phyloP scores from a whole-genome alignment of 2,329 filamentous ascomycete genomes.

The Stylonectria norvegica region DNA sequence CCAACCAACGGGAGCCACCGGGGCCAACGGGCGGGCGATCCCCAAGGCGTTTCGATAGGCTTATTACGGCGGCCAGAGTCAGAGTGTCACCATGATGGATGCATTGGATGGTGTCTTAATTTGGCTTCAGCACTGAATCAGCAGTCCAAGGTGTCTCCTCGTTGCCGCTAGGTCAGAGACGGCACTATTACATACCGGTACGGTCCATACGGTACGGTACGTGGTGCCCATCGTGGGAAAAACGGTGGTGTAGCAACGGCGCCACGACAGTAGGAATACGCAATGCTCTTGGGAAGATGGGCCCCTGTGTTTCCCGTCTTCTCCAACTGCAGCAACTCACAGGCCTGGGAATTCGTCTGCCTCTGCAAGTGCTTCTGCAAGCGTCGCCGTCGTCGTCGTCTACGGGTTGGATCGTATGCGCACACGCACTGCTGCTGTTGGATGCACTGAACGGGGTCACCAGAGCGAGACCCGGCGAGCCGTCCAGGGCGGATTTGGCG shows the following conservation, averaged over 20 bases:
- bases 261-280: constrained; percentile 21
- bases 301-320: constrained; percentile 11
- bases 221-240: too few relatives aligned
- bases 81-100: too few relatives aligned
- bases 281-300: constrained; percentile 9
- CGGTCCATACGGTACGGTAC: too few relatives aligned
- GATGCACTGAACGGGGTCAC: constrained; percentile 11
- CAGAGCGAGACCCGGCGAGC: too few relatives aligned
- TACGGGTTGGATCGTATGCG: too few relatives aligned
- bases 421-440: constrained; percentile 11
- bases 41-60: constrained; percentile 34
- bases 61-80: constrained; percentile 24
- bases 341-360: constrained; percentile 20
- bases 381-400: constrained; percentile 7
- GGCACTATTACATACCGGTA: too few relatives aligned
- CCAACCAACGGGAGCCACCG: constrained; percentile 2
- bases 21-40: constrained; percentile 19
- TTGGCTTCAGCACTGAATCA: too few relatives aligned
- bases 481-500: constrained; percentile 13
- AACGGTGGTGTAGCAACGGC: constrained; percentile 9
- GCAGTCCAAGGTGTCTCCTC: too few relatives aligned
- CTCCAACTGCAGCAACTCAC: constrained; percentile 11
- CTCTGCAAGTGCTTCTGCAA: constrained; percentile 17
- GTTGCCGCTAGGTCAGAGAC: too few relatives aligned
- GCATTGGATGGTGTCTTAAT: too few relatives aligned